Conservation (phyloP, 352 stramenopile genomes). For the Globisporangium canariense region DNA sequence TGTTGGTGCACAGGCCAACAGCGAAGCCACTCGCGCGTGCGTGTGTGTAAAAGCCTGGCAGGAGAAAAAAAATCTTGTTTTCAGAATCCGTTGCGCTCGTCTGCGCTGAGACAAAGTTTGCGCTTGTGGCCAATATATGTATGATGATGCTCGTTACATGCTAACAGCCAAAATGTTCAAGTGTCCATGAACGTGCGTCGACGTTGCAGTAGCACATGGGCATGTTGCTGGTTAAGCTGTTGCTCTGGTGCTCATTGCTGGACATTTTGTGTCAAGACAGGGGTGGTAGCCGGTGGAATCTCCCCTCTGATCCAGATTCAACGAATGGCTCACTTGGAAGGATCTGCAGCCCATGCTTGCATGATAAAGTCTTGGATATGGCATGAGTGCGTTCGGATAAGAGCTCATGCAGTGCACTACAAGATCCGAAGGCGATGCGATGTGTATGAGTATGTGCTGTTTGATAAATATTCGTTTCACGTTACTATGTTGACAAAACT, state of each 20-base stretch:
- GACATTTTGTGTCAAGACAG: neutral
- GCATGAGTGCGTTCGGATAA: neutral
- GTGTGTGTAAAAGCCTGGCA: neutral
- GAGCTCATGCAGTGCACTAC: neutral
- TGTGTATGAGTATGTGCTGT: neutral
- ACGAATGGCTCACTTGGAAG: neutral
- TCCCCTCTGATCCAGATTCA: neutral
- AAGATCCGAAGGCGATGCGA: neutral
- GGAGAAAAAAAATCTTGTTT: neutral
- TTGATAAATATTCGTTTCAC: constrained; percentile 1
- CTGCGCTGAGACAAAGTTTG: neutral
- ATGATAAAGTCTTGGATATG: neutral
- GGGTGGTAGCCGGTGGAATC: neutral
- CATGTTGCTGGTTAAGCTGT: neutral
- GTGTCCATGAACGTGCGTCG: too few relatives aligned
- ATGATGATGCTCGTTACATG: neutral
- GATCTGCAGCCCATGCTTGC: neutral
- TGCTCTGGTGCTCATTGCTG: neutral
- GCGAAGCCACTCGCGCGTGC: neutral
- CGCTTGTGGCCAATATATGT: too few relatives aligned
- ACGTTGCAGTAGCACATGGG: neutral
- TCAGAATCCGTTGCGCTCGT: neutral
- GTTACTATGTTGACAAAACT: constrained; percentile 6
- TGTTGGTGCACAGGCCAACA: neutral
- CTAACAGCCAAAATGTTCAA: too few relatives aligned